Conservation (phyloP, 2,329 filamentous ascomycete genomes). For the Phaeosphaeriaceae sp. region DNA sequence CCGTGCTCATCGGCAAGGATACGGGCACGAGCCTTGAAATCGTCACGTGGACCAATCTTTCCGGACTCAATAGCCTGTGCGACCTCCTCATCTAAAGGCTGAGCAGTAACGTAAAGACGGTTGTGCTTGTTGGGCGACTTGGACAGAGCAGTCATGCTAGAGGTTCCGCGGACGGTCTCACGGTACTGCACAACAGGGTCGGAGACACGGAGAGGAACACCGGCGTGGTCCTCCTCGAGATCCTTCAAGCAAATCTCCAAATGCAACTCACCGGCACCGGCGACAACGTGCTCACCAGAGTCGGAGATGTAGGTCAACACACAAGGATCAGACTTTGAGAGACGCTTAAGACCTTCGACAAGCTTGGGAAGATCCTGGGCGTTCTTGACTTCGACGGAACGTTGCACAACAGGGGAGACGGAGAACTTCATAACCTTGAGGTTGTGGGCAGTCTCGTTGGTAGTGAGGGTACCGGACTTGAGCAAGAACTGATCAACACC, state of each 20-base stretch:
- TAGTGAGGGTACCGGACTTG: constrained; percentile 99
- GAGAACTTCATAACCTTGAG: constrained; percentile 99
- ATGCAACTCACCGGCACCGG: constrained; percentile 98
- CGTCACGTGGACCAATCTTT: constrained; percentile 93
- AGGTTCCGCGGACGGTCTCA: constrained; percentile 86
- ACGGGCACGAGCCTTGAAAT: constrained; percentile 98
- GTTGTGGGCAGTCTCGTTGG: constrained; percentile 97
- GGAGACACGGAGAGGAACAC: constrained; percentile 96
- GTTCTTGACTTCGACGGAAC: constrained; percentile 99
- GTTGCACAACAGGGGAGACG: constrained; percentile 97
- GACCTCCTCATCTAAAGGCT: constrained; percentile 92
- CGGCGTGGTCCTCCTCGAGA: constrained; percentile 98
- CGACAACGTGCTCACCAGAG: constrained; percentile 98
- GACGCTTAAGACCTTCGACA: constrained; percentile 99
- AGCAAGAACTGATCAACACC: constrained; percentile 99
- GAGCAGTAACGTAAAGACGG: constrained; percentile 95
- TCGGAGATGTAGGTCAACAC: constrained; percentile 88
- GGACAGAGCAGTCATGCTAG: constrained; percentile 94
- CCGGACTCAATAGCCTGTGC: constrained; percentile 86
- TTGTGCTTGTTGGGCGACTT: constrained; percentile 99
- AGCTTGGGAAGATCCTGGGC: constrained; percentile 99
- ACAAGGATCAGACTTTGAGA: constrained; percentile 99
- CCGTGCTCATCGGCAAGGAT: constrained; percentile 94
- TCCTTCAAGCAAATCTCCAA: constrained; percentile 99
- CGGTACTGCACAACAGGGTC: constrained; percentile 99